Base-by-base conservation (phyloP, 257 asterid species). In the Coffea canephora region DNA sequence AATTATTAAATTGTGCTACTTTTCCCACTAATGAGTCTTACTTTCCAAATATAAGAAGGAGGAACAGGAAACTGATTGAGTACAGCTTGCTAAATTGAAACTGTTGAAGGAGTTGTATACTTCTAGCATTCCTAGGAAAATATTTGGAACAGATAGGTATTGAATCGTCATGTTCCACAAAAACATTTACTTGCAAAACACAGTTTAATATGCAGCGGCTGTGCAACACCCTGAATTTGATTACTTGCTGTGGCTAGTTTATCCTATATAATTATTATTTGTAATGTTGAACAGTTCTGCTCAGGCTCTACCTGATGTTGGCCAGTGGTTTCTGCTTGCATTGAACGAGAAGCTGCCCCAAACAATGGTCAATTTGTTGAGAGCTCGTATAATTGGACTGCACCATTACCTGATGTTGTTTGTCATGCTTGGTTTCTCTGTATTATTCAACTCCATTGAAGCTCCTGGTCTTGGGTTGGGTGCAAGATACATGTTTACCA, bases 391-490 rank as follows among this genome's bases (percentile, higher is more conserved):
- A 39, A 91, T 96, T 72, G 97, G 96, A 82, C 80, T 96, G 85
- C 99, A 96, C 86, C 99, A 96, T 88, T 96, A 82, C 90, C 88
- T 96, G 87, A 96, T 96, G 99, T 77, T 96, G 86, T 96, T 94
- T 82, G 78, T 94, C 74, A 96, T 96, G 99, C 99, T 96, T 78
- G 96, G 83, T 25, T 96, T 96, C 87, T 96, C 99, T 14, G 99
- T 96, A 39, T 83, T 94, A 39, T 96, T 94, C 81, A 82, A 89
- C 86, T 94, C 97, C 21, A 86, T 96, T 75, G 91, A 96, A 89
- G 93, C 98, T 81, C 99, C 99, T 83, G 99, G 99, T 76, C 92
- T 96, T 49, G 99, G 99, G 77, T 80, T 96, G 74, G 98, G 89
- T 71, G 98, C 98, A 65, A 86, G 98, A 79, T 96, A 92, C 87